Base-by-base conservation (phyloP, 2,329 filamentous ascomycete species). In the Claviceps sp. region DNA sequence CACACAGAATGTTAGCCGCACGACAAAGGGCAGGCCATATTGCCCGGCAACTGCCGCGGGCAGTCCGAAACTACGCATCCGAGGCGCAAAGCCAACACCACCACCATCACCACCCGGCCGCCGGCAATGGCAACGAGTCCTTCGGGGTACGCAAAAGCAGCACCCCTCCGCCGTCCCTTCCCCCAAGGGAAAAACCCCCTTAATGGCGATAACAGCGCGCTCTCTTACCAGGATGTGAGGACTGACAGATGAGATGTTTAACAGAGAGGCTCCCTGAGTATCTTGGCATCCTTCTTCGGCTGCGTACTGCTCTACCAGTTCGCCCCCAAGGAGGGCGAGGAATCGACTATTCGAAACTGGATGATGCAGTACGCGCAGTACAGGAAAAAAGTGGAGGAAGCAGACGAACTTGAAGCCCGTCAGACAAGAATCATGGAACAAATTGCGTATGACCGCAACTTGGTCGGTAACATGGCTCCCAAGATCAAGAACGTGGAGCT, bases 381-480 rank as follows among this genome's bases (percentile, higher is more conserved):
- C 74, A 61, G 69, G 71, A 62, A 67, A 68, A 56, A 69, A 72
- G 61, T 64, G 72, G 54, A 78, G 73, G 73, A 72, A 74, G 63
- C 64, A 69, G 56, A 74, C 74, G 64, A 80, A 79, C 62, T 34
- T 4, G 30, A 34, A 34, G 63, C 70, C 30, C 63, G 78, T 51
- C 76, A 76, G 65, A 75, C 74, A 42, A 70, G 71, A 52, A 65
- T 72, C 22, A 60, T 75, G 57, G 73, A 81, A 62, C 76, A 80
- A 68, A 78, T 78, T 45, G 75, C 74, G 44, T 74, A 70, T 62
- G 77, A 81, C 67, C 75, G 72, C 61, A 75, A 79, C 58, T 68
- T 81, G 49, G 73, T 81, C 58, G 63, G 71, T 58, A 68, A 74
- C 58, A 67, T 64, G 51, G 64, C 62, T 38, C 62, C 67, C 58